Base-by-base conservation (phyloP, 2,329 filamentous ascomycete genomes). In the Penicillium sp. region DNA sequence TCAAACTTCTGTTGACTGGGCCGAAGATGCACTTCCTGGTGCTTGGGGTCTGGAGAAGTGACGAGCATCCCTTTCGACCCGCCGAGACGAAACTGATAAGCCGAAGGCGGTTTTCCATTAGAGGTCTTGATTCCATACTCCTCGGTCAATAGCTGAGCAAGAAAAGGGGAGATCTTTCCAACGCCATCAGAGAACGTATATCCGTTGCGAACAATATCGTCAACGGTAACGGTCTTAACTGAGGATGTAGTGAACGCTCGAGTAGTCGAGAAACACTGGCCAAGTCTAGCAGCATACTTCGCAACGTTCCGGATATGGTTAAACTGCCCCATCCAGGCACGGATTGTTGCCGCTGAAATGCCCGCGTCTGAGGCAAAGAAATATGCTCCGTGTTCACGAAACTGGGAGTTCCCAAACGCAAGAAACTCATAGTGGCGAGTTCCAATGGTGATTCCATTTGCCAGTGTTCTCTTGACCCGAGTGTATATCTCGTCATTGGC, bases 241-340 rank as follows among this genome's bases (percentile, higher is more conserved):
- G 80, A 81, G 21, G 86, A 83, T 14, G 85, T 81, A 27, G 79
- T 80, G 40, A 96, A 86, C 10, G 88, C 86, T 55, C 89, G 79
- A 0, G 94, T 99, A 0, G 93, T 97, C 0, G 94, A 97, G 68
- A 99, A 97, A 69, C 92, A 97, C 72, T 97, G 94, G 0, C 94
- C 94, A 16, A 97, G 78, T 27, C 94, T 84, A 27, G 94, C 91
- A 45, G 91, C 89, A 69, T 92, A 90, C 66, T 96, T 97, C 29
- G 93, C 92, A n/a, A 96, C 83, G 24, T 88, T 83, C 51, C 81
- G 84, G 71, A 97, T 97, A 58, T 91, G 83, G 13, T 79, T 80
- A 64, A 99, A 96, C 13, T 88, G 77, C 0, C 94, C 94, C 88
- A 97, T 96, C 84, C 89, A 92, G 31, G 79, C 72, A 4, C 93